phyloP scores from a whole-genome alignment of 2,329 filamentous ascomycete species.

The Xenoacremonium recifei region DNA sequence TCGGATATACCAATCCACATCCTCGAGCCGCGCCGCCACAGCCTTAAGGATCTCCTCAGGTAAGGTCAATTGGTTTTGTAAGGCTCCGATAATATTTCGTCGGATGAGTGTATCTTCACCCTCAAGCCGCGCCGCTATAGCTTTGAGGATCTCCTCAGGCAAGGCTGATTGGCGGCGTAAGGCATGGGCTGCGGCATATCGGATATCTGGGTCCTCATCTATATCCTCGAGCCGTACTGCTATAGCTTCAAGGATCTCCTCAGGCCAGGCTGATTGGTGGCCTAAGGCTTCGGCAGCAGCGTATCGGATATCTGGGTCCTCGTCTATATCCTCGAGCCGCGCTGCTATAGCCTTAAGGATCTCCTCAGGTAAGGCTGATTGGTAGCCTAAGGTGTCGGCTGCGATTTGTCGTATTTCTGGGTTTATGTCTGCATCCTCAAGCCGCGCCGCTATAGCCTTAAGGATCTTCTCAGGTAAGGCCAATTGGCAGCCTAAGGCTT shows the following conservation, averaged over 20 bases:
- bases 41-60: background rate
- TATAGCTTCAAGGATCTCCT: background rate
- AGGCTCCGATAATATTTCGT: background rate
- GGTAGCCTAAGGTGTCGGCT: background rate
- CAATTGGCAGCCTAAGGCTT: background rate
- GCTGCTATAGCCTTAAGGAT: background rate
- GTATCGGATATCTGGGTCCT: background rate
- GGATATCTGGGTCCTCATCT: background rate
- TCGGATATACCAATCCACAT: background rate
- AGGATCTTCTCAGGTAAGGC: background rate
- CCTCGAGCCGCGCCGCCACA: background rate
- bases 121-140: background rate
- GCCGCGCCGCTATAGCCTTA: background rate
- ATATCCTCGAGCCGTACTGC: background rate
- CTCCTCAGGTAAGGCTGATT: background rate
- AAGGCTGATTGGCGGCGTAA: background rate
- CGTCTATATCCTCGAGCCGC: background rate
- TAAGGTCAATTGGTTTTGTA: background rate
- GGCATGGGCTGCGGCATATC: background rate
- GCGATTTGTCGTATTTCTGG: background rate
- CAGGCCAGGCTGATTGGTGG: background rate
- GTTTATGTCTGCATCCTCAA: background rate
- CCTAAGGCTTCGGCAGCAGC: background rate
- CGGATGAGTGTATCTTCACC: background rate
- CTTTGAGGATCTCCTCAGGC: background rate